phyloP scores from a whole-genome alignment of 306 rosid genomes.

The Cucurbita argyrosperma region DNA sequence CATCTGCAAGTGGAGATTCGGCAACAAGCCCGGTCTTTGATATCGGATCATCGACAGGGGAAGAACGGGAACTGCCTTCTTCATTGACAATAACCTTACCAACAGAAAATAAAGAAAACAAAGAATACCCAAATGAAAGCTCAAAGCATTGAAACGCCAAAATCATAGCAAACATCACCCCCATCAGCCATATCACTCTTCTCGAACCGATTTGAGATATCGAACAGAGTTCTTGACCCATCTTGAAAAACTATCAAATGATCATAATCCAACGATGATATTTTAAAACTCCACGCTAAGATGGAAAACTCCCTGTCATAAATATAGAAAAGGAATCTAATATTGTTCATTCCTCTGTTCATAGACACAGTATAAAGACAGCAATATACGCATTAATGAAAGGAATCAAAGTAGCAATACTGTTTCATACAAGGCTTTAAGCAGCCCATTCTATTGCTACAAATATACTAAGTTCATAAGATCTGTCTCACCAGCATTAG shows the following conservation, averaged over 20 bases:
- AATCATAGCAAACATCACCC: conserved; percentile 35
- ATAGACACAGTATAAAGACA: too few species aligned
- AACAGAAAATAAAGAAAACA: conserved; percentile 25
- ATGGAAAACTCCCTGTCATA: too few species aligned
- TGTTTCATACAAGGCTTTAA: too few species aligned
- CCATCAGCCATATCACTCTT: conserved; percentile 39
- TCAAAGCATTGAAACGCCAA: conserved; percentile 36
- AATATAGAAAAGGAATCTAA: too few species aligned
- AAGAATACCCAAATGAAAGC: conserved; percentile 27
- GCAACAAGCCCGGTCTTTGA: conserved; percentile 10
- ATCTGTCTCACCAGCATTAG: too few species aligned
- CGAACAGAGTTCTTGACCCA: conserved; percentile 37
- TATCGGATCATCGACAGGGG: conserved; percentile 14
- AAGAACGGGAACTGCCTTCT: conserved; percentile 13
- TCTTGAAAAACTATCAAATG: conserved; percentile 13
- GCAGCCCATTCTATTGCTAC: too few species aligned
- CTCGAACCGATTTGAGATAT: conserved; percentile 27
- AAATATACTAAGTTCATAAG: too few species aligned
- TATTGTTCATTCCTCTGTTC: too few species aligned
- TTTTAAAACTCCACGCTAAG: too few species aligned
- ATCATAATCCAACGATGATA: too few species aligned
- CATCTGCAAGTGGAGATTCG: conserved; percentile 6
- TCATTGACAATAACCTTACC: conserved; percentile 11
- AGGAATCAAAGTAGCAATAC: too few species aligned
- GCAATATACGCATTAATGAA: too few species aligned